These are phyloP conservation scores for Setaria viridis DNA, from an alignment of 202 grass and related monocot genomes.

Conservation along the genomic window DNA sequence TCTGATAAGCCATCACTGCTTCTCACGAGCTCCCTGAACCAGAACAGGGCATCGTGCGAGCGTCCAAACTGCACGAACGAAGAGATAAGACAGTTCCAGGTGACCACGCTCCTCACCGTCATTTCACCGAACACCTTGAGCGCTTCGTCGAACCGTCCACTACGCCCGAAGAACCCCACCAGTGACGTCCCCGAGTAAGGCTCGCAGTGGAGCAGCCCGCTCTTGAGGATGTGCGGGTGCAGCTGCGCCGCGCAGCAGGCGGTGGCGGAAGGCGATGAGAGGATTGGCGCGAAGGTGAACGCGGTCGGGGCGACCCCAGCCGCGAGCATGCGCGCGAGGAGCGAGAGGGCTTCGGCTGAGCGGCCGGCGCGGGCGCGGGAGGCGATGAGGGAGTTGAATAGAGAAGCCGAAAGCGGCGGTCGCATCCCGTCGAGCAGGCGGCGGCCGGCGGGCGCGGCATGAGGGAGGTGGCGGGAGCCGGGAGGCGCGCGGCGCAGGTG, in stretches of 20 bases:
- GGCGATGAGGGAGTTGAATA: conserved; percentile 71
- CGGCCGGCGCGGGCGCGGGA: conserved; percentile 48
- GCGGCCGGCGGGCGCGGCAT: conserved; percentile 42
- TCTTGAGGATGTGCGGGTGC: conserved; percentile 68
- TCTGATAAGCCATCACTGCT: conserved; percentile 52
- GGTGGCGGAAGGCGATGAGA: conserved; percentile 50
- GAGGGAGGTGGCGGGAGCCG: neutral
- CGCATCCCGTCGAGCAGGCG: conserved; percentile 58
- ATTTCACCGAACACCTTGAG: conserved; percentile 75
- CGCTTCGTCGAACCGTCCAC: conserved; percentile 43
- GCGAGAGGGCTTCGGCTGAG: conserved; percentile 47
- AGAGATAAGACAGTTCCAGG: conserved; percentile 73
- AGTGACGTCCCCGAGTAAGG: conserved; percentile 67
- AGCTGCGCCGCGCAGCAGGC: conserved; percentile 51
- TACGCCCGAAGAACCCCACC: conserved; percentile 51
- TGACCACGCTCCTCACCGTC: conserved; percentile 61
- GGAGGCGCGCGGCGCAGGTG: neutral
- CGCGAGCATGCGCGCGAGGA: conserved; percentile 62
- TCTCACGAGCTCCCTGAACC: conserved; percentile 65
- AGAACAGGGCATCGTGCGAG: conserved; percentile 40
- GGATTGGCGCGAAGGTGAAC: conserved; percentile 71
- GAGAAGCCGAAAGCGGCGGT: conserved; percentile 12
- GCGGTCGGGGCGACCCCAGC: conserved; percentile 60
- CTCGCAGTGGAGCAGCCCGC: conserved; percentile 53
- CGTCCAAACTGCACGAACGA: conserved; percentile 49